A percentile compares a stretch with the other conserved stretches of the same genome.
These are phyloP conservation scores for Arachis hypogaea DNA, from an alignment of 306 rosid genomes.

Conservation along the genomic window DNA sequence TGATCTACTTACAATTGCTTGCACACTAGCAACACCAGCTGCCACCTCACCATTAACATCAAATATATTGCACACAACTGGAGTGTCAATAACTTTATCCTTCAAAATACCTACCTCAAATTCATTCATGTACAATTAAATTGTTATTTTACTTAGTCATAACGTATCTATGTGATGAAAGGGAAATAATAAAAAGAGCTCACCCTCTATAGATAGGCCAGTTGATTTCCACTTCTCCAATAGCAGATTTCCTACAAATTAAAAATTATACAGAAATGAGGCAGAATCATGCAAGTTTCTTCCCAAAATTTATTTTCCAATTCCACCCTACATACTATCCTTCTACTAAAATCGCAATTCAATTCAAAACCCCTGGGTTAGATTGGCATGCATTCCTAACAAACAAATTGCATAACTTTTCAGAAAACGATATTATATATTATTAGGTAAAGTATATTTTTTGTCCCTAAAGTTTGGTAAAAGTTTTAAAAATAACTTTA, in stretches of 20 bases:
- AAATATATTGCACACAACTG: constrained; percentile 80
- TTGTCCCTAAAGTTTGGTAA: too few relatives aligned
- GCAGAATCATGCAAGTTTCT: constrained; percentile 14
- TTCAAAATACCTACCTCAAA: constrained; percentile 71
- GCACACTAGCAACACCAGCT: constrained; percentile 85
- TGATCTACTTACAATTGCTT: constrained; percentile 71
- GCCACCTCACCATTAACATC: constrained; percentile 76
- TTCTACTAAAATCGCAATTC: not conserved
- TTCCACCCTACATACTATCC: constrained; percentile 12
- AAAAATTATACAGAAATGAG: constrained; percentile 7
- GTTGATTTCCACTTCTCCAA: constrained; percentile 79
- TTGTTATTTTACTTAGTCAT: constrained; percentile 3
- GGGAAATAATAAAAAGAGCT: constrained; percentile 21
- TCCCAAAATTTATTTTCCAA: constrained; percentile 16
- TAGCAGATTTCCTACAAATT: constrained; percentile 63
- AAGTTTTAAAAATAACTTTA: too few relatives aligned
- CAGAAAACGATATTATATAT: constrained; percentile 4
- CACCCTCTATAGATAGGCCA: constrained; percentile 74
- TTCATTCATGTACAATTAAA: constrained; percentile 19
- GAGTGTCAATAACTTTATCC: constrained; percentile 66
- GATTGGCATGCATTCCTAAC: not conserved
- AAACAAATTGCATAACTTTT: constrained; percentile 11
- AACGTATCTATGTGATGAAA: constrained; percentile 17
- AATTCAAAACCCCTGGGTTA: not conserved
- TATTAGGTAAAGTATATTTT: too few relatives aligned